Evolutionary conservation across 352 stramenopile species (phyloP).

Genomic region (Phytophthora citricola): DNA sequence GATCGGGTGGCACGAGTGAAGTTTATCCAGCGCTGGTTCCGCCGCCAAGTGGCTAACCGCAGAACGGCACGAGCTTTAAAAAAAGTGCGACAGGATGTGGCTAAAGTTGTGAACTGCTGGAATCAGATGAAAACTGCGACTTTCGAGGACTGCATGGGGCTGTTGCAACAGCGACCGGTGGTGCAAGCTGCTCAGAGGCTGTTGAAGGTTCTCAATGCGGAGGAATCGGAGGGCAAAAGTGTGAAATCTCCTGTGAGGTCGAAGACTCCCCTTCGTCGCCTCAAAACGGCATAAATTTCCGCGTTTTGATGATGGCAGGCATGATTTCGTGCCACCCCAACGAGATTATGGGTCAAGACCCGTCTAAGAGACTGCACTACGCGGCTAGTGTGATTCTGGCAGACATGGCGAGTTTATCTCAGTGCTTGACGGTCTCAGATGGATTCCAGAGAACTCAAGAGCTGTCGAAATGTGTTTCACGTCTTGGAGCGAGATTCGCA

Average conservation of each 20-base stretch:
- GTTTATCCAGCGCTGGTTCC: slow-evolving; percentile 83
- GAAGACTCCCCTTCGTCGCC: slow-evolving; percentile 10
- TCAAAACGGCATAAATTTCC: slow-evolving; percentile 47
- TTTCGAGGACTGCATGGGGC: slow-evolving; percentile 72
- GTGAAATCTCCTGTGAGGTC: background rate
- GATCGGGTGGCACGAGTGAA: slow-evolving; percentile 64
- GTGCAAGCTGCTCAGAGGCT: slow-evolving; percentile 58
- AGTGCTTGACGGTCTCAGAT: slow-evolving; percentile 38
- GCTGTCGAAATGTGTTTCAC: slow-evolving; percentile 49
- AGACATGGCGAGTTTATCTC: slow-evolving; percentile 47
- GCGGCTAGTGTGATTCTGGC: slow-evolving; percentile 47
- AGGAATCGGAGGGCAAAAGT: slow-evolving; percentile 1
- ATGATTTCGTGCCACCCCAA: slow-evolving; percentile 72
- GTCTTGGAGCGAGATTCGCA: slow-evolving; percentile 59
- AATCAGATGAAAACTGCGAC: slow-evolving; percentile 34
- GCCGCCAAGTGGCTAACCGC: slow-evolving; percentile 52
- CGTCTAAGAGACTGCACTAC: slow-evolving; percentile 52
- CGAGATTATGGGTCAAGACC: slow-evolving; percentile 67
- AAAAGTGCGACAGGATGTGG: slow-evolving; percentile 44
- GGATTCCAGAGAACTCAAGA: slow-evolving; percentile 31
- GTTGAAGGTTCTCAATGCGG: slow-evolving; percentile 59
- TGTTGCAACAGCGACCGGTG: slow-evolving; percentile 67
- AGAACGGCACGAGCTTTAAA: slow-evolving; percentile 46
- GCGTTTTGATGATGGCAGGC: slow-evolving; percentile 75
- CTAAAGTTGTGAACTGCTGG: slow-evolving; percentile 54